phyloP scores from a whole-genome alignment of 2,329 filamentous ascomycete genomes.

The Lojkania enalia region DNA sequence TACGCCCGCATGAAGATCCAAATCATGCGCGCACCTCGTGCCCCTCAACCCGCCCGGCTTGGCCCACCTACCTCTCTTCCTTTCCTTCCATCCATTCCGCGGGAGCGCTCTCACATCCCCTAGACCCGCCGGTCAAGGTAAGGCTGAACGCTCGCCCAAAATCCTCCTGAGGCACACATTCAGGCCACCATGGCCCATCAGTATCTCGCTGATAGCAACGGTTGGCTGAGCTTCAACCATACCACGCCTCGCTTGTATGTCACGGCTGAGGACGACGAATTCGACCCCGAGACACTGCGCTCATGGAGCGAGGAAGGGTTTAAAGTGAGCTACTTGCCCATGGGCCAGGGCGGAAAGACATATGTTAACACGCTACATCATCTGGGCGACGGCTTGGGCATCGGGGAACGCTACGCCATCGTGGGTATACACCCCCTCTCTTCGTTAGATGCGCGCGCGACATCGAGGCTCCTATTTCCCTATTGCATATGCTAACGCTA shows the following conservation, averaged over 20 bases:
- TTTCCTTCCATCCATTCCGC: too few relatives aligned
- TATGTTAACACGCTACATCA: conserved; percentile 54
- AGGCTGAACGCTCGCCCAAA: not conserved
- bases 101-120: too few relatives aligned
- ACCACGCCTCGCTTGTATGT: conserved; percentile 53
- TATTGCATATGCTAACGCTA: not conserved
- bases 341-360: conserved; percentile 53
- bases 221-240: conserved; percentile 46
- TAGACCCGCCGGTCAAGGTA: too few relatives aligned
- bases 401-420: conserved; percentile 65
- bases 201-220: conserved; percentile 42
- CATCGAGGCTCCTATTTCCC: not conserved
- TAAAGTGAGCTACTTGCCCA: conserved; percentile 59
- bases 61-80: too few relatives aligned
- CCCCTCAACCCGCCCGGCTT: too few relatives aligned
- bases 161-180: not conserved
- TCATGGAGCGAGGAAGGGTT: conserved; percentile 66
- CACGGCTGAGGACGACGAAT: conserved; percentile 57
- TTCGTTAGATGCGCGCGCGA: not conserved
- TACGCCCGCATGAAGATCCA: not conserved
- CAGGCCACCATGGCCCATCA: conserved; percentile 36
- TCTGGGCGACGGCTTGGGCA: conserved; percentile 57
- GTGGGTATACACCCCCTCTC: conserved; percentile 54
- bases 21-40: not conserved
- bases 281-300: conserved; percentile 57